Evolutionary conservation across 2,329 filamentous ascomycete species (phyloP).

Genomic region (Arthrinium puccinioides): DNA sequence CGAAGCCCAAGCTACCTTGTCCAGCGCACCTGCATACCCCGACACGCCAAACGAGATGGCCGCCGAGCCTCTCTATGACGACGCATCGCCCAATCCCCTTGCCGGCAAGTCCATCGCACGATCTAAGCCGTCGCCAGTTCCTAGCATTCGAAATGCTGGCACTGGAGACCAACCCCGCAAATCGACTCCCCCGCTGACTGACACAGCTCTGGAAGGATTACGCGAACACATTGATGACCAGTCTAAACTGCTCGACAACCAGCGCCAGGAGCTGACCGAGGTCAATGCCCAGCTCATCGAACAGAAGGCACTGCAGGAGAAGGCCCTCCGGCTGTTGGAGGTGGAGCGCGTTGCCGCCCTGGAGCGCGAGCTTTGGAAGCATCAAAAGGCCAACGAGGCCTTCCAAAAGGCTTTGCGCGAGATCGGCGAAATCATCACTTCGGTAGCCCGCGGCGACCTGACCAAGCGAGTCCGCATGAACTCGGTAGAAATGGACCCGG

Average conservation of each 20-base stretch:
- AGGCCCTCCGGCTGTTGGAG: conserved; percentile 75
- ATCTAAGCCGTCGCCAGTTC: conserved; percentile 39
- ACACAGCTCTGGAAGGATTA: conserved; percentile 77
- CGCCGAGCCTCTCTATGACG: conserved; percentile 55
- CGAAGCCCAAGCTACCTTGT: conserved; percentile 65
- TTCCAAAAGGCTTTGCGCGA: conserved; percentile 96
- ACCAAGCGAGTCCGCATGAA: conserved; percentile 97
- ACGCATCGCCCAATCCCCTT: conserved; percentile 36
- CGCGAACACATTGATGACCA: conserved; percentile 90
- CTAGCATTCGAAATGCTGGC: conserved; percentile 26
- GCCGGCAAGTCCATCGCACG: conserved; percentile 30
- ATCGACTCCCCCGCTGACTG: conserved; percentile 51
- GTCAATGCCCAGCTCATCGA: conserved; percentile 80
- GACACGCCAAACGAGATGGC: conserved; percentile 72
- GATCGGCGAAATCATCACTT: conserved; percentile 95
- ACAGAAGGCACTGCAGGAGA: conserved; percentile 79
- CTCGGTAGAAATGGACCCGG: conserved; percentile 92
- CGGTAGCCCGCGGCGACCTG: conserved; percentile 88
- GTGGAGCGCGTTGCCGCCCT: conserved; percentile 81
- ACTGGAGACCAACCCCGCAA: conserved; percentile 28
- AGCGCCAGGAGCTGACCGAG: conserved; percentile 77
- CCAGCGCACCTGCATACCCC: conserved; percentile 55
- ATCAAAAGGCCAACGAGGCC: conserved; percentile 95
- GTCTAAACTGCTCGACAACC: conserved; percentile 82
- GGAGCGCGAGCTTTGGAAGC: conserved; percentile 91